A percentile compares a stretch with the other conserved stretches of the same genome.
Conservation (phyloP, 768 basidiomycete genomes). For the Naganishia vishniacii region DNA sequence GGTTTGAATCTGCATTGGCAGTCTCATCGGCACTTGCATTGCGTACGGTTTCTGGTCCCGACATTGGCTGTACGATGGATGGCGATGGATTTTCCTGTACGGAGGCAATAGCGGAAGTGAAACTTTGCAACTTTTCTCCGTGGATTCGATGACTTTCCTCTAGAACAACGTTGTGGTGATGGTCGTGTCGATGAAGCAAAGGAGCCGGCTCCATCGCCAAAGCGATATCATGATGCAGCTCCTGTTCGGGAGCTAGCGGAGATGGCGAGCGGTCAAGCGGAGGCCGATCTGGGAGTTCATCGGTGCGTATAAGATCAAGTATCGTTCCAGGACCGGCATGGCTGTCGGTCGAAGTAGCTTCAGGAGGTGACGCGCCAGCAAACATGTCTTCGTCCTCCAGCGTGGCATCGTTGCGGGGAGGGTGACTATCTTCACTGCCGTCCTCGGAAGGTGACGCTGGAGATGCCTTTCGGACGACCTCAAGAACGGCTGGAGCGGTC, state of each 20-base stretch:
- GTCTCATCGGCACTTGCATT: neutral
- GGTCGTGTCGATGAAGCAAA: conserved; percentile 2
- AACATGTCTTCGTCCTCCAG: neutral
- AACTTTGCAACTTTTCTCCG: conserved; percentile 4
- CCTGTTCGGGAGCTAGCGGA: conserved; percentile 5
- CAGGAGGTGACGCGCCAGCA: neutral
- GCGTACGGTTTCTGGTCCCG: neutral
- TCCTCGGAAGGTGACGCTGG: too few relatives aligned
- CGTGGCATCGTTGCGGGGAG: too few relatives aligned
- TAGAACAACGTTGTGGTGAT: conserved; percentile 7
- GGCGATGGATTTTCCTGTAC: neutral
- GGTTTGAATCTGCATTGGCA: too few relatives aligned
- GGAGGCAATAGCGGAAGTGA: conserved; percentile 6
- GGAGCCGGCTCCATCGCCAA: conserved; percentile 10
- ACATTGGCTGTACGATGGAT: neutral
- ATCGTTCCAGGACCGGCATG: neutral
- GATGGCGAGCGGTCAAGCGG: neutral
- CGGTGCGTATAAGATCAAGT: neutral
- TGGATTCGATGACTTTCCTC: conserved; percentile 14
- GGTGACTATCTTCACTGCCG: too few relatives aligned
- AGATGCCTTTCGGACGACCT: too few relatives aligned
- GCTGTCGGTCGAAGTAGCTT: neutral
- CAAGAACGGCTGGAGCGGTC: too few relatives aligned
- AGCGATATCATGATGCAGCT: neutral
- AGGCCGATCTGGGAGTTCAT: neutral